Evolutionary conservation across 345 rosid genomes (phyloP).

Genomic region (Erysimum cheiranthoides): DNA sequence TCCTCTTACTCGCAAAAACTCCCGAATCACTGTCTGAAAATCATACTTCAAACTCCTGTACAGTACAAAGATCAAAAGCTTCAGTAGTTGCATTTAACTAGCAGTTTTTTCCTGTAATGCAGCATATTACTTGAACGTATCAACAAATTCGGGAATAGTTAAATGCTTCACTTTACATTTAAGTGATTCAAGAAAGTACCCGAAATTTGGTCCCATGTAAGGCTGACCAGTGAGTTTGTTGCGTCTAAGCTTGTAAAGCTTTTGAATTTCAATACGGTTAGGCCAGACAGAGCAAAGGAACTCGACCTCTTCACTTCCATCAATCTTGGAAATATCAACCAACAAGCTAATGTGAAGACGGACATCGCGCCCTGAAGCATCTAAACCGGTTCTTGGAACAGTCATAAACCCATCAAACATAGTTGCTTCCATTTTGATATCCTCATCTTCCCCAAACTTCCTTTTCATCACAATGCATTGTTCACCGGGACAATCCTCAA

Average conservation of each 20-base stretch:
- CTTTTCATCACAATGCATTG: conserved; percentile 63
- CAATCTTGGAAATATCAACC: conserved; percentile 56
- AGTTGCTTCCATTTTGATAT: conserved; percentile 62
- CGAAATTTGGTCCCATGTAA: conserved; percentile 69
- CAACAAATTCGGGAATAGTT: conserved; percentile 4
- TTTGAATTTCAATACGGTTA: conserved; percentile 62
- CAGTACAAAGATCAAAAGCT: conserved; percentile 19
- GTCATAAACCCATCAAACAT: conserved; percentile 69
- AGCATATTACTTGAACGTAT: not conserved
- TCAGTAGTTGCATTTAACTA: conserved; percentile 14
- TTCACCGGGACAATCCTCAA: conserved; percentile 64
- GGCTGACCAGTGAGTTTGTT: conserved; percentile 49
- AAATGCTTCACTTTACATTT: not conserved
- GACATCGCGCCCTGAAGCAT: conserved; percentile 53
- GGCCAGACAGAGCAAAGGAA: conserved; percentile 80
- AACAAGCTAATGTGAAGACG: conserved; percentile 66
- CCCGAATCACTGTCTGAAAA: conserved; percentile 52
- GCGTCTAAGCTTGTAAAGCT: conserved; percentile 52
- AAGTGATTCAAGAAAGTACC: conserved; percentile 43
- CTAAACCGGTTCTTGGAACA: conserved; percentile 56
- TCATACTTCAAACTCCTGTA: conserved; percentile 59
- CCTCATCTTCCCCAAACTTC: conserved; percentile 52
- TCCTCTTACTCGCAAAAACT: conserved; percentile 68
- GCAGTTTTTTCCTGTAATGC: not conserved
- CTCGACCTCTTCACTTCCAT: conserved; percentile 51